Evolutionary conservation across 768 basidiomycete species (phyloP), one percentile per base, ranked within the genome.

Genomic region (Coprinopsis sp.): DNA sequence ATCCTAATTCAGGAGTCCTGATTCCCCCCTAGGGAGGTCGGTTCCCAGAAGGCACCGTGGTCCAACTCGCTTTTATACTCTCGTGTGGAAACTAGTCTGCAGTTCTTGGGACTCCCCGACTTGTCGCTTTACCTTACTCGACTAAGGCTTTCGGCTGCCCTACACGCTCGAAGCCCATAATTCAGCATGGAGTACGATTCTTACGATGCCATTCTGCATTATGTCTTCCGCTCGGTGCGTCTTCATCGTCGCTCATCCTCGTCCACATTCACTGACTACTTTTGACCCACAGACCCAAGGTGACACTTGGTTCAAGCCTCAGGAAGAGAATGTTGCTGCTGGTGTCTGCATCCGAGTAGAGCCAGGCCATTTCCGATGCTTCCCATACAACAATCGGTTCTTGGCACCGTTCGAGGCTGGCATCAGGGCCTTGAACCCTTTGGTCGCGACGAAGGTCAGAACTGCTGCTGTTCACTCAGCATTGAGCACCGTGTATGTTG

Each of bases 251-350:
- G 24, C 45, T 19, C 25, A 18, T 21, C 31, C 14, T 41, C 31
- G n/a, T n/a, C n/a, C n/a, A n/a, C n/a, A n/a, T 25, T 12, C 39
- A 4, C 25, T 25, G 16, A 2, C 10, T 24, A 23, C 24, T 46
- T 34, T 29, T 12, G 25, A 21, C 37, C 28, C 30, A 37, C 55
- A 88, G 84, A 89, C 87, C 1, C 84, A 87, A 58, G 80, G 82
- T 2, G 86, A 88, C 49, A 82, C 87, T 6, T 90, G 87, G 87
- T 89, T 90, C 64, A 90, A 88, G 57, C 87, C 87, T 3, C 79
- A 86, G 0, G 84, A 87, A 56, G 87, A 91, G 64, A 89, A 87
- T 57, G 68, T 88, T 42, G 79, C 84, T 48, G 84, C 82, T 0
- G 87, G 87, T 37, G 86, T 91, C 52, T 89, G 85, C 58, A 64